A percentile compares a stretch with the other conserved stretches of the same genome.
phyloP scores from a whole-genome alignment of 768 basidiomycete species.

The Xerocomellus intermedius region DNA sequence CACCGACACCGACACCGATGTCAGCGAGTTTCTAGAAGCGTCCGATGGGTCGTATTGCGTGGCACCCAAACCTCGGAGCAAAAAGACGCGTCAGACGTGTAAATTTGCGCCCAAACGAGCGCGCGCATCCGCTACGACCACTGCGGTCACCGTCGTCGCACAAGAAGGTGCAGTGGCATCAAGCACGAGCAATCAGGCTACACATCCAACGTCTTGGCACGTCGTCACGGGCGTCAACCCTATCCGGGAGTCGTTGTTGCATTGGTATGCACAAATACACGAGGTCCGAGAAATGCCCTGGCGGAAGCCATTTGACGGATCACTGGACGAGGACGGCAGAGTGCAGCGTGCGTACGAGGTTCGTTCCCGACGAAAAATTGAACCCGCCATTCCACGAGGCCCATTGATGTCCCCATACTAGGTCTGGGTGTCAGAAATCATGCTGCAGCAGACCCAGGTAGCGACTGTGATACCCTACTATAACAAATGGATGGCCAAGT shows the following conservation, averaged over 20 bases:
- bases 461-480: constrained; percentile 93
- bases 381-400: background rate
- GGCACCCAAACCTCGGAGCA: constrained; percentile 3
- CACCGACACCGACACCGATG: constrained; percentile 13
- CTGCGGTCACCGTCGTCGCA: background rate
- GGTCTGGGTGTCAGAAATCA: constrained; percentile 92
- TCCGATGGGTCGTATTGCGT: constrained; percentile 27
- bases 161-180: background rate
- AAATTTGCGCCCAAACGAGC: constrained; percentile 15
- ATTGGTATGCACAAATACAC: constrained; percentile 73
- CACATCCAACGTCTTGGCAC: constrained; percentile 51
- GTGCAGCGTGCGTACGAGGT: constrained; percentile 93
- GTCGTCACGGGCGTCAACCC: constrained; percentile 38
- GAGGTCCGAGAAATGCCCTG: constrained; percentile 85
- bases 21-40: constrained; percentile 5
- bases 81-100: constrained; percentile 19
- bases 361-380: constrained; percentile 15
- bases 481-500: constrained; percentile 83
- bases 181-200: background rate
- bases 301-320: constrained; percentile 70
- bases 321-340: constrained; percentile 53
- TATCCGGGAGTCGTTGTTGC: constrained; percentile 49
- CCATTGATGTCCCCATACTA: constrained; percentile 21
- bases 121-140: background rate
- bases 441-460: constrained; percentile 97